Evolutionary conservation across 805 yeast genomes (phyloP).

Genomic region (Candida montana): DNA sequence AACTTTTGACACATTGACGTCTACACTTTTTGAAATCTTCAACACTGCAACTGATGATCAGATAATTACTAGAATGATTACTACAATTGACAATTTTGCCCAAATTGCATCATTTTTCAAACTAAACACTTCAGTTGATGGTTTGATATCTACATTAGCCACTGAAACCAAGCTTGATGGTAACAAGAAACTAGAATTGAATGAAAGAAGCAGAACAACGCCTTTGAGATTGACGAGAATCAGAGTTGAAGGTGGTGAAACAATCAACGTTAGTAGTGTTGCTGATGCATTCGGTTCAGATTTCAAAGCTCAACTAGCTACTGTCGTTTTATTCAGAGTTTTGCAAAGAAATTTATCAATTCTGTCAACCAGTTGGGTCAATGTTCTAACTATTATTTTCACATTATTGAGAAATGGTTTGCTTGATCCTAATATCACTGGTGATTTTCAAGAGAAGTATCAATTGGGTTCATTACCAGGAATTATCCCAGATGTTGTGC

Average conservation of each 20-base stretch:
- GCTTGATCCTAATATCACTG: conserved; percentile 58
- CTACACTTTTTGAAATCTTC: conserved; percentile 72
- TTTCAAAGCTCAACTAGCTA: conserved; percentile 85
- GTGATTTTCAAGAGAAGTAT: conserved; percentile 55
- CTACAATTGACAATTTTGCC: conserved; percentile 83
- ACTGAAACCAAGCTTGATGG: conserved; percentile 63
- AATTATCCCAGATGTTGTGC: conserved; percentile 61
- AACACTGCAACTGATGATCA: conserved; percentile 89
- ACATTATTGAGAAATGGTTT: conserved; percentile 69
- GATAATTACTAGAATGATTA: conserved; percentile 77
- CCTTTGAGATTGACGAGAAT: conserved; percentile 21
- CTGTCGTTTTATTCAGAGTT: conserved; percentile 79
- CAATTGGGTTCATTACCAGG: conserved; percentile 49
- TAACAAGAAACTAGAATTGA: conserved; percentile 8
- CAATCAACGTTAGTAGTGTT: conserved; percentile 68
- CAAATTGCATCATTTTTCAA: conserved; percentile 64
- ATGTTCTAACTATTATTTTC: conserved; percentile 53
- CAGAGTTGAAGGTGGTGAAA: conserved; percentile 25
- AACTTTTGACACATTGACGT: conserved; percentile 58
- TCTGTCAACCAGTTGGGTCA: conserved; percentile 48
- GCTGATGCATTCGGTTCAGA: conserved; percentile 85
- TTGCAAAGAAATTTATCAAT: conserved; percentile 50
- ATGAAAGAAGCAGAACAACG: conserved; percentile 2
- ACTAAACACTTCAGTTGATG: conserved; percentile 53
- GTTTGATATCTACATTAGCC: conserved; percentile 59